Evolutionary conservation across 106 monocot species (phyloP).

Genomic region (Platanthera zijinensis): DNA sequence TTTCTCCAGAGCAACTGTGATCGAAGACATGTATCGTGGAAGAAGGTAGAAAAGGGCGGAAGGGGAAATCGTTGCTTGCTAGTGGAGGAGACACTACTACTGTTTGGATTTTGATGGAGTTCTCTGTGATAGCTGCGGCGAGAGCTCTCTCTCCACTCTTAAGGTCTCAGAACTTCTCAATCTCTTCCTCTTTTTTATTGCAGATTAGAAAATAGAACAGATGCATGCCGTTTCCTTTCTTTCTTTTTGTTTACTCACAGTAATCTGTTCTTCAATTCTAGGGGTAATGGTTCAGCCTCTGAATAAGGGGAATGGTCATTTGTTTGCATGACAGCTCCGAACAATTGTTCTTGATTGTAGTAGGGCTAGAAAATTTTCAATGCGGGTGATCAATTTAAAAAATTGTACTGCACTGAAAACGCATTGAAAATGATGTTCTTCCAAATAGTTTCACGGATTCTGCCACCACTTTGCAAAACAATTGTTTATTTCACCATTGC

Average conservation of each 20-base stretch:
- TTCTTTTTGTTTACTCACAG: neutral
- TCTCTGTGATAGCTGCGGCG: conserved; percentile 96
- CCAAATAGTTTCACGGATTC: too few relatives aligned
- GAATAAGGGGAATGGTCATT: neutral
- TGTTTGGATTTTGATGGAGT: conserved; percentile 97
- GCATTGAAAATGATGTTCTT: too few relatives aligned
- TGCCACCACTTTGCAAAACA: too few relatives aligned
- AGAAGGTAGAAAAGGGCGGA: too few relatives aligned
- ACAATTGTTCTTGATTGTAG: neutral
- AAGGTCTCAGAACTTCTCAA: conserved; percentile 13
- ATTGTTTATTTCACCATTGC: too few relatives aligned
- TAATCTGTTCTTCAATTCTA: neutral
- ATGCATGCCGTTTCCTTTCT: conserved; percentile 41
- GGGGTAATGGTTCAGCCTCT: neutral
- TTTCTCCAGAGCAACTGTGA: too few relatives aligned
- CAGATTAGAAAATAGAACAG: conserved; percentile 38
- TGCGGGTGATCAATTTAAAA: neutral
- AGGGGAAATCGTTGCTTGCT: too few relatives aligned
- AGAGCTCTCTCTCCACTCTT: conserved; percentile 91
- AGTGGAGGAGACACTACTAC: conserved; percentile 8
- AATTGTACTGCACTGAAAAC: too few relatives aligned
- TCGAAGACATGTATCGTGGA: too few relatives aligned
- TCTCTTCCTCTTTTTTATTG: neutral
- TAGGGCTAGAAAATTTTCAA: neutral
- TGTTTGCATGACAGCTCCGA: neutral